Evolutionary conservation across 2,329 filamentous ascomycete species (phyloP).

Genomic region (Immersiporthe knoxdaviesiana): DNA sequence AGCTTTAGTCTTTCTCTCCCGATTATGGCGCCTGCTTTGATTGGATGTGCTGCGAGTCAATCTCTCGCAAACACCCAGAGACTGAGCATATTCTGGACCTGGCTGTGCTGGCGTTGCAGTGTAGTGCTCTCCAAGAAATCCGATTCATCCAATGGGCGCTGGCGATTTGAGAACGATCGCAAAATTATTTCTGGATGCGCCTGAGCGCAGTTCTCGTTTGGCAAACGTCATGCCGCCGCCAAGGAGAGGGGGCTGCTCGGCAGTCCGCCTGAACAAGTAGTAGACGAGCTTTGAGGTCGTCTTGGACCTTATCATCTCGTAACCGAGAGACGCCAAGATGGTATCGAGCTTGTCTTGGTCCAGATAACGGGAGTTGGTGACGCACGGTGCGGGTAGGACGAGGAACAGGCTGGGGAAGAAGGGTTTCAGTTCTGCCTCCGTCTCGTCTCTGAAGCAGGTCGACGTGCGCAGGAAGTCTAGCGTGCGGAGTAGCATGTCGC

Average conservation of each 20-base stretch:
- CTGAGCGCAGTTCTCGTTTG: constrained; percentile 79
- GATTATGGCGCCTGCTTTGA: background rate
- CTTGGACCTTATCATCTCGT: constrained; percentile 67
- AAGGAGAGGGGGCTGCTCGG: constrained; percentile 30
- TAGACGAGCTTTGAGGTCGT: constrained; percentile 83
- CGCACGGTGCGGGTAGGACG: constrained; percentile 85
- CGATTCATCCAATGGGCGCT: constrained; percentile 21
- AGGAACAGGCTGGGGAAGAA: constrained; percentile 77
- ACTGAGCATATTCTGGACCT: background rate
- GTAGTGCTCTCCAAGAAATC: background rate
- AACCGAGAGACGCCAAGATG: constrained; percentile 81
- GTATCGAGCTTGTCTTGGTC: constrained; percentile 68
- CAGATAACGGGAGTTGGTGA: constrained; percentile 89
- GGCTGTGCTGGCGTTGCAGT: background rate
- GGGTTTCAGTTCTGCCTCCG: constrained; percentile 29
- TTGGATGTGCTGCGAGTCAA: background rate
- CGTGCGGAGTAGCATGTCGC: constrained; percentile 82
- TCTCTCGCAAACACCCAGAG: background rate
- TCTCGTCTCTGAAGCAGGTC: constrained; percentile 23
- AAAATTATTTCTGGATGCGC: constrained; percentile 85
- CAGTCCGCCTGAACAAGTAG: constrained; percentile 73
- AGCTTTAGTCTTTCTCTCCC: background rate
- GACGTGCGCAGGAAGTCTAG: constrained; percentile 66
- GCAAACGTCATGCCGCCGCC: constrained; percentile 48
- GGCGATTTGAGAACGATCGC: constrained; percentile 66